Percentiles rank a stretch among this genome's conserved stretches.
These are phyloP conservation scores for Fusarium graminum DNA, from an alignment of 2,329 filamentous ascomycete genomes.

Conservation along the genomic window DNA sequence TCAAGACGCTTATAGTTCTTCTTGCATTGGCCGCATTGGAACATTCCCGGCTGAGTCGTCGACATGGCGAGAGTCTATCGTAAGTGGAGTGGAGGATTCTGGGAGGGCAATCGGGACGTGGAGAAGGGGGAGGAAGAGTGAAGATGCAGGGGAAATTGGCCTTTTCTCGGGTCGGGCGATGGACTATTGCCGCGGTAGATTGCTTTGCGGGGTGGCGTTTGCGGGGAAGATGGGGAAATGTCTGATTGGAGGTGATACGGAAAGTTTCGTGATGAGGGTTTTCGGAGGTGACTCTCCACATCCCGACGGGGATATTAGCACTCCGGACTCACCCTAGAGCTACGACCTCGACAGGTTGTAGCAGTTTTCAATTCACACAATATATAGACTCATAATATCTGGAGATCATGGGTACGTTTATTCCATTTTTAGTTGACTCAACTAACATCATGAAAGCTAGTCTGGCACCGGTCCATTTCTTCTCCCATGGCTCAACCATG, in stretches of 20 bases:
- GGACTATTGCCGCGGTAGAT: conserved; percentile 8
- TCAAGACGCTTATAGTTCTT: conserved; percentile 50
- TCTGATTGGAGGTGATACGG: conserved; percentile 5
- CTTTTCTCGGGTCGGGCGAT: conserved; percentile 25
- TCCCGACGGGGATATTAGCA: conserved; percentile 11
- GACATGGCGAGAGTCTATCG: conserved; percentile 10
- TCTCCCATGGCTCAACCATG: conserved; percentile 47
- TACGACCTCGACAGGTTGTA: not conserved
- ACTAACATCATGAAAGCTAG: conserved; percentile 22
- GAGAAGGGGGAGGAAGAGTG: conserved; percentile 24
- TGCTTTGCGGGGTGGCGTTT: conserved; percentile 15
- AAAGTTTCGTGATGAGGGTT: not conserved
- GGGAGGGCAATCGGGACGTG: conserved; percentile 27
- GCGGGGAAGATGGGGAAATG: not conserved
- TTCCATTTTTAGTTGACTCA: no score
- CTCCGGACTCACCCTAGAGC: conserved; percentile 7
- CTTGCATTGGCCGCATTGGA: conserved; percentile 49
- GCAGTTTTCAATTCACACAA: not conserved
- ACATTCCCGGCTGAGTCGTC: conserved; percentile 39
- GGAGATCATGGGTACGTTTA: conserved; percentile 7
- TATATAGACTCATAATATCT: not conserved
- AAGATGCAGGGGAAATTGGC: conserved; percentile 16
- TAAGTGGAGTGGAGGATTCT: conserved; percentile 17
- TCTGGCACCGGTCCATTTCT: conserved; percentile 43
- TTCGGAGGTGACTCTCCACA: conserved; percentile 5